These are phyloP conservation scores for Tausonia pullulans DNA, from an alignment of 1,284 basidiomycete species.

Conservation along the genomic window DNA sequence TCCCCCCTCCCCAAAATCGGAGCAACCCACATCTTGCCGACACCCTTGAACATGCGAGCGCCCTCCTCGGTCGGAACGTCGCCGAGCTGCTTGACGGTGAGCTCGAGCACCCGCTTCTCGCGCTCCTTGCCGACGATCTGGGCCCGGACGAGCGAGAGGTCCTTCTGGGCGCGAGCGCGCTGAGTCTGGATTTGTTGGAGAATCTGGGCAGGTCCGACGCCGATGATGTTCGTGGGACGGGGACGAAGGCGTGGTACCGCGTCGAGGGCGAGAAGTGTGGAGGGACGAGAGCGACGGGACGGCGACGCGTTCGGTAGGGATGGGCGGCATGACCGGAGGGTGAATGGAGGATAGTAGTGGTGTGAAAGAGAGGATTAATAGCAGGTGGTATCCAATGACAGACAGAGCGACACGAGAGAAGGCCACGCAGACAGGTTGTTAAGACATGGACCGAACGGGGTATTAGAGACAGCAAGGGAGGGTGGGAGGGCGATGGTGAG, in stretches of 20 bases:
- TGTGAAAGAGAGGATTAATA: no score
- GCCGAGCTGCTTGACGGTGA: constrained; percentile 49
- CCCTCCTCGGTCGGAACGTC: constrained; percentile 42
- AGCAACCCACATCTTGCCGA: constrained; percentile 71
- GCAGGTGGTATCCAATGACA: no score
- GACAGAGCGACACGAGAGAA: no score
- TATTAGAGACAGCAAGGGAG: no score
- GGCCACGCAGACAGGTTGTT: no score
- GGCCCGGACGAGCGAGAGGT: constrained; percentile 56
- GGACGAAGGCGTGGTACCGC: not conserved
- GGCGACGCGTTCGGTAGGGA: not conserved
- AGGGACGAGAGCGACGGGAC: not conserved
- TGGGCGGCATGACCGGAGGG: not conserved
- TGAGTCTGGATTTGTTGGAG: constrained; percentile 79
- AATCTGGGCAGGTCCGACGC: constrained; percentile 46
- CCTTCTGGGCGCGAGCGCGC: constrained; percentile 58
- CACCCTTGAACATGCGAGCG: constrained; percentile 74
- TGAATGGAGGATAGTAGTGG: not conserved
- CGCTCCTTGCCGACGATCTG: constrained; percentile 68
- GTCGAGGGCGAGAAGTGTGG: not conserved
- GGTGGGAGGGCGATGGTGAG: no score
- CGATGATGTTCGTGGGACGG: no score
- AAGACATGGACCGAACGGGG: no score
- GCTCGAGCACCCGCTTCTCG: constrained; percentile 72
- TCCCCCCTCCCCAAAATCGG: not conserved